A percentile compares a stretch with the other conserved stretches of the same genome.
Conservation (phyloP, 768 basidiomycete genomes). For the Boletellus ananas region DNA sequence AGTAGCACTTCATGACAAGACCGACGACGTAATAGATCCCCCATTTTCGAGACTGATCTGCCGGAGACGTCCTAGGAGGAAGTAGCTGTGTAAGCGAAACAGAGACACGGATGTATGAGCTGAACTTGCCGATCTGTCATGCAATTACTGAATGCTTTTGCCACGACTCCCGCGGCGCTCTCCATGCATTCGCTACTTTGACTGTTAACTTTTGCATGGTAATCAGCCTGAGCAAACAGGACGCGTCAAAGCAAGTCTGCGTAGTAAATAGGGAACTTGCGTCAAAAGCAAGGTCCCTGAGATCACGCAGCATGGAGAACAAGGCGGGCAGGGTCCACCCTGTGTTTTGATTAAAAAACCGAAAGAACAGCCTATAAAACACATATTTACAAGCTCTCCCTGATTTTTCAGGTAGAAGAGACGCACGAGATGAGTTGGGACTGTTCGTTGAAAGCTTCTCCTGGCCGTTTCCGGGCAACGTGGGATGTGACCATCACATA, state of each 20-base stretch:
- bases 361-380: constrained; percentile 59
- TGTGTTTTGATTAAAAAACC: constrained; percentile 74
- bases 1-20: constrained; percentile 90
- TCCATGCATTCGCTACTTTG: constrained; percentile 72
- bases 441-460: constrained; percentile 80
- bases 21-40: constrained; percentile 91
- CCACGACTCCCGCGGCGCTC: constrained; percentile 80
- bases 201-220: constrained; percentile 52
- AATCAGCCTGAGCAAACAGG: constrained; percentile 47
- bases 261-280: constrained; percentile 38
- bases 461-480: constrained; percentile 60
- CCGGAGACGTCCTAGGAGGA: constrained; percentile 53
- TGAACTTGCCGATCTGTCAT: constrained; percentile 69
- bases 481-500: constrained; percentile 75
- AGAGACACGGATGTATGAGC: not conserved
- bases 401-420: not conserved
- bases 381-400: not conserved
- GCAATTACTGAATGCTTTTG: constrained; percentile 87
- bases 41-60: constrained; percentile 79
- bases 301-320: constrained; percentile 76
- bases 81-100: not conserved
- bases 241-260: not conserved
- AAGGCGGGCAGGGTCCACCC: constrained; percentile 86
- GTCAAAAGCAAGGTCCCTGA: constrained; percentile 83
- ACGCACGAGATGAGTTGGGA: constrained; percentile 72